Base-by-base conservation (phyloP, 139 green algal species). In the Chlorella sp. region DNA sequence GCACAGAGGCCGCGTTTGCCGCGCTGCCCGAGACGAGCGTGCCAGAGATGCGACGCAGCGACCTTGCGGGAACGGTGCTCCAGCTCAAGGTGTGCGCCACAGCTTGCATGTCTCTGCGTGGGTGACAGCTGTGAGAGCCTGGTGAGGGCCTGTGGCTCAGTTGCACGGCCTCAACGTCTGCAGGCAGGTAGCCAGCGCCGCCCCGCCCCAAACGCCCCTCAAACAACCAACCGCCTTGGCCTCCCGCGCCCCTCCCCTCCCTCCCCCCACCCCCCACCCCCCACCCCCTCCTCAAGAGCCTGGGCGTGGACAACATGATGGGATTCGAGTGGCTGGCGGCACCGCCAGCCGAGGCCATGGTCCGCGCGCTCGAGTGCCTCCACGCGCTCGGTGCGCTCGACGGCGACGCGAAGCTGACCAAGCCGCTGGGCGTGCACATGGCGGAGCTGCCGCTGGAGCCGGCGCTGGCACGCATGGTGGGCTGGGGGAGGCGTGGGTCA, bases 281-380 rank as follows among this genome's bases (percentile, higher is more conserved):
- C 42, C 88, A 95, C 69, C 83, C 90, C 51, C 86, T 94, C 72
- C 82, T 97, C 31, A 81, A 91, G 11, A 88, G 88, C 5, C 83
- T 98, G 72, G 94, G 94, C 42, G 91, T 99, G 19, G 89, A 98
- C 81, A 94, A 98, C 87, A 85, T 99, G 69, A 85, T 97, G 76
- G 83, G 93, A 19, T 99, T 99, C 79, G 91, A 93, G 68, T 99
- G 98, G 90, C 97, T 99, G 93, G 91, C 96, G 82, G 91, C 93
- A 0, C 90, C 90, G 17, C 84, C 87, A 4, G 36, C 80, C 3
- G 80, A 82, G 46, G 95, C 84, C 89, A 97, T 89, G 98, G 87
- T 99, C 27, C 96, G 95, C 88, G 86, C 94, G n/a, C 79, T 97
- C 46, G 87, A 87, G 87, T 84, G 91, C 31, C 87, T 99, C 66